These are phyloP conservation scores for Lepiota venenata DNA, from an alignment of 768 basidiomycete genomes.

Conservation along the genomic window DNA sequence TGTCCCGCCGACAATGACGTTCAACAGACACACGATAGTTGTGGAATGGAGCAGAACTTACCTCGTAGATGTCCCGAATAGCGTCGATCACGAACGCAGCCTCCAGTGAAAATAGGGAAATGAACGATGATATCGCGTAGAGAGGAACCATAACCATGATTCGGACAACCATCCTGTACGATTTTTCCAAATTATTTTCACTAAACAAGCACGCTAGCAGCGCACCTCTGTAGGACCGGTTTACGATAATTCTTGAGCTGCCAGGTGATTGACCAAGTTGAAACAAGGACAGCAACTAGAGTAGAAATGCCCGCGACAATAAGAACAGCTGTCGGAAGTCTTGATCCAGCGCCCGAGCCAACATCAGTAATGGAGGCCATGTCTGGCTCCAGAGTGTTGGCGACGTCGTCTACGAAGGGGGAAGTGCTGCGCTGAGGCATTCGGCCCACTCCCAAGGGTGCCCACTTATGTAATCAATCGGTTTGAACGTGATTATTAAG, in stretches of 20 bases:
- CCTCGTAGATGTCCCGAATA: conserved; percentile 95
- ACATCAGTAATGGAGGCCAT: conserved; percentile 1
- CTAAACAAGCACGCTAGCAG: not conserved
- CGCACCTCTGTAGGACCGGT: conserved; percentile 73
- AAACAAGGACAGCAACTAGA: conserved; percentile 66
- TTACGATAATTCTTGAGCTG: conserved; percentile 88
- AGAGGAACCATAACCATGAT: conserved; percentile 98
- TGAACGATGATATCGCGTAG: conserved; percentile 87
- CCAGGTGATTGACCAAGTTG: conserved; percentile 69
- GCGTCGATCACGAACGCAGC: conserved; percentile 97
- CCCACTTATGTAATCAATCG: not conserved
- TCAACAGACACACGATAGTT: not conserved
- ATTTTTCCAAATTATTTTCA: not conserved
- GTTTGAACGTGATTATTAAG: too few relatives aligned
- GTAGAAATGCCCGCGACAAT: conserved; percentile 61
- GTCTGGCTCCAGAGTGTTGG: not conserved
- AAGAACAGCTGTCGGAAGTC: conserved; percentile 55
- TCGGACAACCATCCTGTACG: conserved; percentile 77
- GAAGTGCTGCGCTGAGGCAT: not conserved
- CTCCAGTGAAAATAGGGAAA: conserved; percentile 90
- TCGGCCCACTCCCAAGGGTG: not conserved
- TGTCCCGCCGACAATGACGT: not conserved
- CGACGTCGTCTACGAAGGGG: not conserved
- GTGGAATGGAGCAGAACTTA: conserved; percentile 27
- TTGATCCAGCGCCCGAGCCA: conserved; percentile 53